These are phyloP conservation scores for Pythium sp. DNA, from an alignment of 352 stramenopile genomes.

Conservation along the genomic window DNA sequence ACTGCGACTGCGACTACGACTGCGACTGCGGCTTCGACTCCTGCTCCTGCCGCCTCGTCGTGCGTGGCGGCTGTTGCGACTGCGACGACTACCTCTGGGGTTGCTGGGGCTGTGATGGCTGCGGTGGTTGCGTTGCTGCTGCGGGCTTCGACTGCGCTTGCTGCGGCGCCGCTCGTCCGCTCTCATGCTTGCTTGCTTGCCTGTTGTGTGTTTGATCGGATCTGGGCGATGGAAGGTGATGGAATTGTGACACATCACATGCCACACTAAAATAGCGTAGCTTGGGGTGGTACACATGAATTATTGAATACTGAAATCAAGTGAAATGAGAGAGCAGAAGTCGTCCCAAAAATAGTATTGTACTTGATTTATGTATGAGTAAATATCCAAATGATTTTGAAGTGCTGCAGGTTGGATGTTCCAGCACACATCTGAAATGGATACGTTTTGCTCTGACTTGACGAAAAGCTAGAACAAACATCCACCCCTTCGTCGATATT, in stretches of 20 bases:
- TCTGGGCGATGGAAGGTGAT: not conserved
- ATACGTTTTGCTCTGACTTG: too few relatives aligned
- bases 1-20: slow-evolving; percentile 15
- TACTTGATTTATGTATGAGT: too few relatives aligned
- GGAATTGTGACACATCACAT: not conserved
- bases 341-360: not conserved
- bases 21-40: not conserved
- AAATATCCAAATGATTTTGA: too few relatives aligned
- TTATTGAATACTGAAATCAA: not conserved
- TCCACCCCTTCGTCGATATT: too few relatives aligned
- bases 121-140: not conserved
- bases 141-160: slow-evolving; percentile 13
- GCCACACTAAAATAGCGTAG: not conserved
- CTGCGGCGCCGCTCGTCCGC: slow-evolving; percentile 13
- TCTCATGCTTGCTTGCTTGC: not conserved
- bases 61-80: slow-evolving; percentile 13
- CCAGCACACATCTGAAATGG: too few relatives aligned
- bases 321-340: too few relatives aligned
- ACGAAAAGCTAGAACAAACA: too few relatives aligned
- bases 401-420: too few relatives aligned
- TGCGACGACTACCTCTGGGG: slow-evolving; percentile 13
- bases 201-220: not conserved
- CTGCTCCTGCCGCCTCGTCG: too few relatives aligned
- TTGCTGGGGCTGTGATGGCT: slow-evolving; percentile 7
- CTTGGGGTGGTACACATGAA: not conserved